phyloP scores from a whole-genome alignment of 2,329 filamentous ascomycete species.

The Pseudogymnoascus sp. region DNA sequence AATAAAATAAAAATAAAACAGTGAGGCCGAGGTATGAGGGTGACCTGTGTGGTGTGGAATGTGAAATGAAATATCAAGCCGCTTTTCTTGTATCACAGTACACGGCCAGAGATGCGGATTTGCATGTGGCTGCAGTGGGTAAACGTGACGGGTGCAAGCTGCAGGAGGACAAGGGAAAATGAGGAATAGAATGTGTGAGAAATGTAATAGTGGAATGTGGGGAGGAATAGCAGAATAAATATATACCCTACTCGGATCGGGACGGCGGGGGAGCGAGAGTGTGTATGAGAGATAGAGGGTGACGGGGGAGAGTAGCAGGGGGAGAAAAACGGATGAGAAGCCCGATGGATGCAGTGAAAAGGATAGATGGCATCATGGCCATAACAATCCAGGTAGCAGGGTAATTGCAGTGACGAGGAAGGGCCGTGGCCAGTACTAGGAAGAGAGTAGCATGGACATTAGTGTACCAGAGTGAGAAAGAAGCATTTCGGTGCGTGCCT shows the following conservation, averaged over 20 bases:
- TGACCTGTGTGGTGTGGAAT: not conserved
- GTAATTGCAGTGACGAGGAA: not conserved
- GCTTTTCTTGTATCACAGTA: slow-evolving; percentile 1
- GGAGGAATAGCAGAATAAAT: slow-evolving; percentile 3
- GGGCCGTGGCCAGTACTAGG: not conserved
- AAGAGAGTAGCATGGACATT: not conserved
- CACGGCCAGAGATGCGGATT: slow-evolving; percentile 3
- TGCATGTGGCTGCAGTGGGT: not conserved
- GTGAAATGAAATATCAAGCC: slow-evolving; percentile 6
- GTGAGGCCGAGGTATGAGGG: not conserved
- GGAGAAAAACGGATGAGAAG: not conserved
- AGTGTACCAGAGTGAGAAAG: not conserved
- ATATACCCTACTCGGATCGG: not conserved
- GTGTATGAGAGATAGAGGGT: not conserved
- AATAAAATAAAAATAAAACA: slow-evolving; percentile 7
- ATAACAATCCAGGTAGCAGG: not conserved
- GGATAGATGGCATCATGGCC: slow-evolving; percentile 6
- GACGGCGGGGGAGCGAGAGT: not conserved
- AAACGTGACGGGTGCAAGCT: not conserved
- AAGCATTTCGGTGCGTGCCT: not conserved
- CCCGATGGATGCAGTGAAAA: not conserved
- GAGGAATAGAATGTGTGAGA: not conserved
- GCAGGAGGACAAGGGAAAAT: not conserved
- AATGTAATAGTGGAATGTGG: not conserved
- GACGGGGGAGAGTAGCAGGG: not conserved